These are phyloP conservation scores for Penicillium nucicola DNA, from an alignment of 495 filamentous ascomycete genomes.

Conservation along the genomic window DNA sequence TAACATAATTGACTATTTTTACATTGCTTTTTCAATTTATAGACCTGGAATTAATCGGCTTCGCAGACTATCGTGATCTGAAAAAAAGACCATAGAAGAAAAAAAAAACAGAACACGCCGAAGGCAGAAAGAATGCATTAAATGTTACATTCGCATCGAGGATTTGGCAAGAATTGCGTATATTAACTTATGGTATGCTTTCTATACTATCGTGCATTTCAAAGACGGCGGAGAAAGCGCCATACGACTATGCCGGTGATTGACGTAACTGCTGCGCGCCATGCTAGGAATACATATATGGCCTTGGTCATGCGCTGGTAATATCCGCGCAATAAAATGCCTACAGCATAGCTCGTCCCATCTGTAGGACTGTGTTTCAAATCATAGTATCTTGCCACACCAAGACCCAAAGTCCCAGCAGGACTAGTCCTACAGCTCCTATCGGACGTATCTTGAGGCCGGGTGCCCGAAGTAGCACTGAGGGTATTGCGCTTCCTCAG, in stretches of 20 bases:
- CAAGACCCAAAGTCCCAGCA: conserved; percentile 45
- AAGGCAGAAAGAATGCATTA: too few relatives aligned
- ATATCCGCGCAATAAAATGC: conserved; percentile 66
- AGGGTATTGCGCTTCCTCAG: conserved; percentile 55
- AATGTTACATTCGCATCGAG: too few relatives aligned
- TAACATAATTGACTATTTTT: too few relatives aligned
- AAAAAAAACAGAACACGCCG: too few relatives aligned
- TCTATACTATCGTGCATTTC: neutral
- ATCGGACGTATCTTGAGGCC: conserved; percentile 35
- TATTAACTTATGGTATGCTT: too few relatives aligned
- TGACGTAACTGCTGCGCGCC: conserved; percentile 35
- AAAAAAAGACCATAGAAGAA: too few relatives aligned
- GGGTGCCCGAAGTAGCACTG: conserved; percentile 36
- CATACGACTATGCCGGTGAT: conserved; percentile 30
- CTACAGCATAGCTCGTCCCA: conserved; percentile 47
- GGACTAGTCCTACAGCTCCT: too few relatives aligned
- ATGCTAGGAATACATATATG: conserved; percentile 49
- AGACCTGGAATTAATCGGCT: too few relatives aligned
- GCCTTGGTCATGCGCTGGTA: conserved; percentile 61
- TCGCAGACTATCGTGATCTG: too few relatives aligned
- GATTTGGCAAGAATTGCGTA: too few relatives aligned
- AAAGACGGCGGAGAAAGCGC: conserved; percentile 25
- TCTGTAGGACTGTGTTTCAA: conserved; percentile 24
- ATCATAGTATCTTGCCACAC: conserved; percentile 43
- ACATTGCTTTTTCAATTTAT: too few relatives aligned